Conservation (phyloP, 2,329 filamentous ascomycete genomes). For the Aspergillus sojae region DNA sequence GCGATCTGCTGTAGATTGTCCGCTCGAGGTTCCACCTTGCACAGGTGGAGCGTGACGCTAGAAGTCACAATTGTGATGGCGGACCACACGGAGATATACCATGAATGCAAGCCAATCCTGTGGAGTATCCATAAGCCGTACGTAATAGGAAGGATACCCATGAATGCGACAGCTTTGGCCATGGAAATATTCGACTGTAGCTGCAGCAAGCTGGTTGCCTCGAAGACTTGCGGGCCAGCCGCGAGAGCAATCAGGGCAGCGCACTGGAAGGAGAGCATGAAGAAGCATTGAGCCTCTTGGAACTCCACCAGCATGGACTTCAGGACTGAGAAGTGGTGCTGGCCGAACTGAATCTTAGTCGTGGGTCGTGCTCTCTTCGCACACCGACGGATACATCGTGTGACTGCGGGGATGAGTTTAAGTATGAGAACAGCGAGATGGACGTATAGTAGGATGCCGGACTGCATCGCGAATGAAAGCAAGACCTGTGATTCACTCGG, state of each 20-base stretch:
- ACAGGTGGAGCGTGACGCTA: neutral
- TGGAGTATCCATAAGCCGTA: neutral
- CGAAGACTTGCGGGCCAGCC: conserved; percentile 1
- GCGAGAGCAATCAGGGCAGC: neutral
- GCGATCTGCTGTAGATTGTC: neutral
- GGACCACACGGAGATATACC: conserved; percentile 1
- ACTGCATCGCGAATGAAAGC: neutral
- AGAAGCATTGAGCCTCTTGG: conserved; percentile 14
- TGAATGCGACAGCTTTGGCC: neutral
- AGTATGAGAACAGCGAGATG: neutral
- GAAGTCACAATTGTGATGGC: neutral
- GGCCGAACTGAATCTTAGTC: neutral
- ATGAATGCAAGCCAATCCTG: neutral
- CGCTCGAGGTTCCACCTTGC: neutral
- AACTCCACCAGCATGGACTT: conserved; percentile 15
- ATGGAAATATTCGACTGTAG: neutral
- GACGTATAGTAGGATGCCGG: neutral
- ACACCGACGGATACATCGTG: neutral
- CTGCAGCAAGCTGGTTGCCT: neutral
- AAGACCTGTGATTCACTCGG: neutral
- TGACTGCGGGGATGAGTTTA: neutral
- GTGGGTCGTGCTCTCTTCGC: neutral
- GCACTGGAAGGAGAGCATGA: conserved; percentile 12
- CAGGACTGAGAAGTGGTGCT: conserved; percentile 5
- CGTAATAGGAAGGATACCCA: conserved; percentile 1